These are phyloP conservation scores for Metschnikowia matae DNA, from an alignment of 805 yeast genomes.

Conservation along the genomic window DNA sequence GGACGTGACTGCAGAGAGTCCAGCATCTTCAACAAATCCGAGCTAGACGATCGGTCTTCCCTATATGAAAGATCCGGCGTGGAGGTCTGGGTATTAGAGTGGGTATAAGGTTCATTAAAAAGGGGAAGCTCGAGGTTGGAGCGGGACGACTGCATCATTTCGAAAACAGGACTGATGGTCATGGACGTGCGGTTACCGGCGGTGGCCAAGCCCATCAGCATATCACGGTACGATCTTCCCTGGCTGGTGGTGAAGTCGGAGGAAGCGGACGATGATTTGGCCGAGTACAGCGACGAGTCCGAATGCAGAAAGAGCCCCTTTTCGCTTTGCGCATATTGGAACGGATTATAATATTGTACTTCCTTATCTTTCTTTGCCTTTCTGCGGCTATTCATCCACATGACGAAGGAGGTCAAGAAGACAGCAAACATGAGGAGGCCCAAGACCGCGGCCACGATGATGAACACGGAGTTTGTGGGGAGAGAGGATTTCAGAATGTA, in stretches of 20 bases:
- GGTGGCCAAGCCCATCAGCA: slow-evolving; percentile 18
- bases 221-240: slow-evolving; percentile 24
- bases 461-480: slow-evolving; percentile 40
- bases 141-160: slow-evolving; percentile 23
- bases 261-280: background rate
- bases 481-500: slow-evolving; percentile 21
- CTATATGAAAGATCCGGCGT: background rate
- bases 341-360: slow-evolving; percentile 23
- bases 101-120: slow-evolving; percentile 6
- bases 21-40: slow-evolving; percentile 5
- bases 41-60: background rate
- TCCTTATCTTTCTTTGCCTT: slow-evolving; percentile 32
- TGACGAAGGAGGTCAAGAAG: slow-evolving; percentile 19
- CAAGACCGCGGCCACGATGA: slow-evolving; percentile 21
- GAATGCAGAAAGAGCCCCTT: slow-evolving; percentile 4
- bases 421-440: slow-evolving; percentile 21
- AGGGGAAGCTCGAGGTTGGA: slow-evolving; percentile 14
- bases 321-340: slow-evolving; percentile 4
- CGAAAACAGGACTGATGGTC: slow-evolving; percentile 51
- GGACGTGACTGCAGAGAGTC: background rate
- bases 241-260: slow-evolving; percentile 2
- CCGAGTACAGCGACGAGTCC: slow-evolving; percentile 21
- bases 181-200: slow-evolving; percentile 34
- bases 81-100: background rate
- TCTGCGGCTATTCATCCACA: slow-evolving; percentile 13